A percentile compares a stretch with the other conserved stretches of the same genome.
Evolutionary conservation across 2,329 filamentous ascomycete species (phyloP).

Genomic region (Celoporthe dispersa): DNA sequence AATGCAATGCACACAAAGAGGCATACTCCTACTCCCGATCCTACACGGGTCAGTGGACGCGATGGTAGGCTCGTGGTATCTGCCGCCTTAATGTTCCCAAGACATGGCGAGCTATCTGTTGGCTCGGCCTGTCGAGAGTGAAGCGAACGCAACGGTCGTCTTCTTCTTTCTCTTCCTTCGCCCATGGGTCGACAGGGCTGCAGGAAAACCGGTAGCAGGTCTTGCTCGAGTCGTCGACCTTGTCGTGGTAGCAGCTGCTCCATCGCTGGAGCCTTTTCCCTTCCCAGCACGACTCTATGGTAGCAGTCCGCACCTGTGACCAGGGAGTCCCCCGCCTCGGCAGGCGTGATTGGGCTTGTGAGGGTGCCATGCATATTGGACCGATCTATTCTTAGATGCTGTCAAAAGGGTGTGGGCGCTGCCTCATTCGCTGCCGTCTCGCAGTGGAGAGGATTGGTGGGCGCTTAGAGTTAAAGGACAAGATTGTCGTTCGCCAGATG

Average conservation of each 20-base stretch:
- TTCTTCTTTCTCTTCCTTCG: too few species aligned
- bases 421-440: conserved; percentile 17
- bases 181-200: background rate
- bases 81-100: background rate
- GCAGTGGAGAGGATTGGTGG: conserved; percentile 16
- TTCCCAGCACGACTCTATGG: background rate
- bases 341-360: conserved; percentile 9
- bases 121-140: background rate
- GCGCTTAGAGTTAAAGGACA: conserved; percentile 20
- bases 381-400: conserved; percentile 15
- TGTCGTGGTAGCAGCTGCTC: background rate
- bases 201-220: background rate
- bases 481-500: conserved; percentile 15
- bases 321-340: background rate
- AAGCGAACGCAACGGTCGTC: background rate
- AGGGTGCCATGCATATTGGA: conserved; percentile 15
- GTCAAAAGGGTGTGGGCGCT: background rate
- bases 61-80: conserved; percentile 2
- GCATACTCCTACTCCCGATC: background rate
- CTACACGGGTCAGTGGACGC: background rate
- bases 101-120: background rate
- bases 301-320: background rate
- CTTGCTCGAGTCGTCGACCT: background rate
- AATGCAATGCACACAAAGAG: background rate
- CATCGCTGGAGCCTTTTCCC: conserved; percentile 1